Evolutionary conservation across 768 basidiomycete genomes (phyloP).

Genomic region (Chalciporus sphaerocephalus): DNA sequence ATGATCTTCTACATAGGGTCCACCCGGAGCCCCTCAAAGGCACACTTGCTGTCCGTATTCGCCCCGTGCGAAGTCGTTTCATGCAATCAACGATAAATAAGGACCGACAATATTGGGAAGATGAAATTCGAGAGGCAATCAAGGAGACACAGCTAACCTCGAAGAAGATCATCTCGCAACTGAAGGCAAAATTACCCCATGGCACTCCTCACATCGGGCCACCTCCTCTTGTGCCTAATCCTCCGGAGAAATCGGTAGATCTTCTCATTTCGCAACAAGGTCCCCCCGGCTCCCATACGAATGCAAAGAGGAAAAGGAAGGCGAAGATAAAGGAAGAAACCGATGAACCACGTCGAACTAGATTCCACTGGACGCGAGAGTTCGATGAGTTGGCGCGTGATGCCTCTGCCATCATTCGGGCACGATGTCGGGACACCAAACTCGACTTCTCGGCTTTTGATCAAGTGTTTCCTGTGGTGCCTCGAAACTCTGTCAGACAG

Average conservation of each 20-base stretch:
- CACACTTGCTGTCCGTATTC: constrained; percentile 47
- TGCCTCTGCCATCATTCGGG: constrained; percentile 74
- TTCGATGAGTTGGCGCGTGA: constrained; percentile 89
- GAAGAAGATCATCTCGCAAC: constrained; percentile 40
- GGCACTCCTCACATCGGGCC: constrained; percentile 18
- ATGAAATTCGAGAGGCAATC: constrained; percentile 52
- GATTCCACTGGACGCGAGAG: constrained; percentile 81
- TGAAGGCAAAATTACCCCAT: constrained; percentile 14
- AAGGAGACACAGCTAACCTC: constrained; percentile 50
- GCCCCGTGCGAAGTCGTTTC: constrained; percentile 52
- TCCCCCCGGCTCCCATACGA: constrained; percentile 33
- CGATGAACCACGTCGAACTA: constrained; percentile 47
- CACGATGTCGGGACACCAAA: constrained; percentile 62
- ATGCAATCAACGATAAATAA: constrained; percentile 52
- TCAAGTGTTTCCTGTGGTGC: constrained; percentile 77
- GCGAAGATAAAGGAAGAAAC: constrained; percentile 23
- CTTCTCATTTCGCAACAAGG: constrained; percentile 50
- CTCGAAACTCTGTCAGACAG: constrained; percentile 66
- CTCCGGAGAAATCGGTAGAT: constrained; percentile 50
- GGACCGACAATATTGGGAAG: constrained; percentile 58
- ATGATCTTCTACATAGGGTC: constrained; percentile 46
- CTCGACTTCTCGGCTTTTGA: constrained; percentile 71
- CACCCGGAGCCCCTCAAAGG: constrained; percentile 52
- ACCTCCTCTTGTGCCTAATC: constrained; percentile 39
- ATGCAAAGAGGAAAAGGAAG: constrained; percentile 35